Evolutionary conservation across 345 rosid genomes (phyloP), one percentile per base, ranked within the genome.

Genomic region (Erodium maritimum): DNA sequence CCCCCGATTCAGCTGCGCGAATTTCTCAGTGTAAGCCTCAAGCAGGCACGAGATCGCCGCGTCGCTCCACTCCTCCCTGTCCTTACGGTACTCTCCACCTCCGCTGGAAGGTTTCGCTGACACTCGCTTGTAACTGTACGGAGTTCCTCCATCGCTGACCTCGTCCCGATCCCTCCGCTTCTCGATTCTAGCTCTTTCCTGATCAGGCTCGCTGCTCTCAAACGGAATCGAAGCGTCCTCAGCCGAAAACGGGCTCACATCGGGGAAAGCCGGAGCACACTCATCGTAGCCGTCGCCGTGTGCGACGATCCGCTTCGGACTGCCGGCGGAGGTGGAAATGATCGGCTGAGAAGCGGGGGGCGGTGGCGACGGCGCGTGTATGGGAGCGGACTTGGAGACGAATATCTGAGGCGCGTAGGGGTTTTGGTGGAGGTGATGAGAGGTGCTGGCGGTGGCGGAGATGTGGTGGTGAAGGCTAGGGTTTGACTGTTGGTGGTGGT

Each of bases 1-100:
- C 75, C 96, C 97, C 50, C 85, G 57, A 52, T 88, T 91, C 67
- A 91, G 74, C 75, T 86, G 86, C 58, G 71, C 75, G 60, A 80
- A 78, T 84, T 88, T 91, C 55, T 86, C 96, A 61, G 77, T 75
- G 60, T 91, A 91, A 21, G 91, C 95, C 23, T 91, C 90, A 61
- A 91, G 62, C 62, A 91, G 61, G 71, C 90, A 84, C 24, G 81
- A 69, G 68, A 91, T 85, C 68, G 95, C 90, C 50, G 86, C 76
- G 37, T 91, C 97, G 66, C 86, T 86, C 96, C 97, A 91, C 73
- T 91, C 95, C 71, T 91, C 97, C 22, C 97, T 64, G 25, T 90
- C 97, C 77, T 90, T 90, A 71, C 91, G 65, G 52, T 87, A 85
- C 72, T 87, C 77, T 10, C 68, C 71, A n/a, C 66, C 71, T 13